Evolutionary conservation across 2,329 filamentous ascomycete species (phyloP).

Genomic region (Cytospora mali): DNA sequence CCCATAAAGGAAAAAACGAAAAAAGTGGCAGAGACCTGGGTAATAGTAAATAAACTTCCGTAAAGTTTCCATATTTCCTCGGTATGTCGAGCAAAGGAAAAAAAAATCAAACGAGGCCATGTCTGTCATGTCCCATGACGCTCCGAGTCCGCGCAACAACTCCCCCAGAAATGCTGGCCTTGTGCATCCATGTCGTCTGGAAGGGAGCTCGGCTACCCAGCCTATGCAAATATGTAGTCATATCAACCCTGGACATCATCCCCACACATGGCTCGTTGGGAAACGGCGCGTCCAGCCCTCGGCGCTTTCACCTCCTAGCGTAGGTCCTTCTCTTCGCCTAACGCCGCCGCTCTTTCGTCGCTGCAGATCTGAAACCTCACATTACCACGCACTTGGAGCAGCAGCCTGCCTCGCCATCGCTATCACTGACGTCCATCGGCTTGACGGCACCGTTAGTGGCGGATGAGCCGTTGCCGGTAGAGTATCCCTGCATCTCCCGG

Average conservation of each 20-base stretch:
- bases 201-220: constrained; percentile 25
- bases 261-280: constrained; percentile 16
- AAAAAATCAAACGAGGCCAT: constrained; percentile 27
- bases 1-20: constrained; percentile 32
- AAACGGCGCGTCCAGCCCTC: constrained; percentile 11
- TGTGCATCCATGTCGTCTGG: constrained; percentile 27
- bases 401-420: constrained; percentile 72
- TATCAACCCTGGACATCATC: constrained; percentile 27
- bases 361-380: constrained; percentile 51
- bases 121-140: constrained; percentile 29
- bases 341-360: constrained; percentile 10
- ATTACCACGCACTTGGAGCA: constrained; percentile 87
- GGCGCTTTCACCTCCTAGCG: constrained; percentile 6
- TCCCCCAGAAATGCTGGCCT: constrained; percentile 29
- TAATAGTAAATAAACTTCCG: constrained; percentile 29
- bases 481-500: constrained; percentile 93
- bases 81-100: constrained; percentile 26
- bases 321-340: constrained; percentile 2
- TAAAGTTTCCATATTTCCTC: constrained; percentile 29
- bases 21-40: constrained; percentile 31
- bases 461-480: constrained; percentile 67
- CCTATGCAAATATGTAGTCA: constrained; percentile 29
- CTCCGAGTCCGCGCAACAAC: constrained; percentile 25
- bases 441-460: constrained; percentile 63
- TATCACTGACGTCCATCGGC: constrained; percentile 80